phyloP scores from a whole-genome alignment of 2,329 filamentous ascomycete genomes.

The Septoria linicola region DNA sequence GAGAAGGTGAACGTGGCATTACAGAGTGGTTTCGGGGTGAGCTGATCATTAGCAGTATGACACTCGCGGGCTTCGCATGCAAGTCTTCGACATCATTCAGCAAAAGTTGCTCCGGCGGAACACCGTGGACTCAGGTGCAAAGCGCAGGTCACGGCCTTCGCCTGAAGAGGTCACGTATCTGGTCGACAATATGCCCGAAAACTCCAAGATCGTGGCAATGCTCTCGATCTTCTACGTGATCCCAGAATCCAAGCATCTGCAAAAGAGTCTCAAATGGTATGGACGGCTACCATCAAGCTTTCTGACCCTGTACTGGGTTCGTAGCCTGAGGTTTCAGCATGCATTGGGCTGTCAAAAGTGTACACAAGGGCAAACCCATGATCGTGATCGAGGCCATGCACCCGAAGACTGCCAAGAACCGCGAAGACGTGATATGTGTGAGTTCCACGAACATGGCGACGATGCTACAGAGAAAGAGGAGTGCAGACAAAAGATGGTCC shows the following conservation, averaged over 20 bases:
- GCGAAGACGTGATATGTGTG: background rate
- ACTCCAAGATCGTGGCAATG: background rate
- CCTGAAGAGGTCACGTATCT: constrained; percentile 6
- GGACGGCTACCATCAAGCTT: constrained; percentile 1
- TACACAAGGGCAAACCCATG: background rate
- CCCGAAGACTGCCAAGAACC: background rate
- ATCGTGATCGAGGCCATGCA: background rate
- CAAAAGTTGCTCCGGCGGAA: constrained; percentile 6
- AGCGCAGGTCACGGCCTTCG: background rate
- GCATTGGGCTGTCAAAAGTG: constrained; percentile 1
- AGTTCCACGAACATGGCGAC: constrained; percentile 11
- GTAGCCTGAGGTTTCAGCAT: constrained; percentile 5
- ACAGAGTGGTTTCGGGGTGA: too few relatives aligned
- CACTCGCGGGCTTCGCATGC: constrained; percentile 14
- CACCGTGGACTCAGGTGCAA: background rate
- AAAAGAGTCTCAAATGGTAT: background rate
- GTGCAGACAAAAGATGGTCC: constrained; percentile 1
- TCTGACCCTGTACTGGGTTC: background rate
- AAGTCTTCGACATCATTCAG: constrained; percentile 16
- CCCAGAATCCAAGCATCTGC: background rate
- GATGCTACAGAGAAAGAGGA: constrained; percentile 1
- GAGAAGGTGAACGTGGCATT: constrained; percentile 16
- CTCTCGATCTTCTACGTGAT: constrained; percentile 1
- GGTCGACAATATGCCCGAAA: constrained; percentile 1
- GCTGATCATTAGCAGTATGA: constrained; percentile 9